phyloP scores from a whole-genome alignment of 1,139 yeast genomes.

The Magnusiomyces paraingens region DNA sequence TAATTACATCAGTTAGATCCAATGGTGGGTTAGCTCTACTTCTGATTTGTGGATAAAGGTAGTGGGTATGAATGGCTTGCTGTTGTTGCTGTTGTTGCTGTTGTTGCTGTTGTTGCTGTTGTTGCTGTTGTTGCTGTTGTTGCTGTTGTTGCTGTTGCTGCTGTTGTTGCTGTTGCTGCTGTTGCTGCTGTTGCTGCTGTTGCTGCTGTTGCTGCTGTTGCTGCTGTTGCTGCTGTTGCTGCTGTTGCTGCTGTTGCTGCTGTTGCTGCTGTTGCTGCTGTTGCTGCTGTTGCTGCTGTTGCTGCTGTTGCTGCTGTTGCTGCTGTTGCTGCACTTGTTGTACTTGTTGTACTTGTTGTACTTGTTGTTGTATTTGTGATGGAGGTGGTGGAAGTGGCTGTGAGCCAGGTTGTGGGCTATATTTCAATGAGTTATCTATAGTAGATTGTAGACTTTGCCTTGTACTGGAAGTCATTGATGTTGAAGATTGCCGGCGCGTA shows the following conservation, averaged over 20 bases:
- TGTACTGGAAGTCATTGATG: too few relatives aligned
- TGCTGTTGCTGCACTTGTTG: too few relatives aligned
- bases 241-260: neutral
- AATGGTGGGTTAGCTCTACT: constrained; percentile 40
- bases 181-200: neutral
- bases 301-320: too few relatives aligned
- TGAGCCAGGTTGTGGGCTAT: too few relatives aligned
- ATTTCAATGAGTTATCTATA: too few relatives aligned
- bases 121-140: neutral
- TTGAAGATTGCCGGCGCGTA: too few relatives aligned
- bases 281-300: too few relatives aligned
- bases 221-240: neutral
- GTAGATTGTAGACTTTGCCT: too few relatives aligned
- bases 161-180: neutral
- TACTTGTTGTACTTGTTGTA: too few relatives aligned
- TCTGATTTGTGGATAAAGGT: constrained; percentile 37
- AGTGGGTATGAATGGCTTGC: constrained; percentile 35
- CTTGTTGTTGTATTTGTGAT: too few relatives aligned
- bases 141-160: neutral
- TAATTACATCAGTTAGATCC: constrained; percentile 36
- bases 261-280: neutral
- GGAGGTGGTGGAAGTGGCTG: too few relatives aligned
- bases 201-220: neutral
- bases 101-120: neutral
- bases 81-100: constrained; percentile 19